Evolutionary conservation across 2,329 filamentous ascomycete genomes (phyloP).

Genomic region (Diaporthe destruens): DNA sequence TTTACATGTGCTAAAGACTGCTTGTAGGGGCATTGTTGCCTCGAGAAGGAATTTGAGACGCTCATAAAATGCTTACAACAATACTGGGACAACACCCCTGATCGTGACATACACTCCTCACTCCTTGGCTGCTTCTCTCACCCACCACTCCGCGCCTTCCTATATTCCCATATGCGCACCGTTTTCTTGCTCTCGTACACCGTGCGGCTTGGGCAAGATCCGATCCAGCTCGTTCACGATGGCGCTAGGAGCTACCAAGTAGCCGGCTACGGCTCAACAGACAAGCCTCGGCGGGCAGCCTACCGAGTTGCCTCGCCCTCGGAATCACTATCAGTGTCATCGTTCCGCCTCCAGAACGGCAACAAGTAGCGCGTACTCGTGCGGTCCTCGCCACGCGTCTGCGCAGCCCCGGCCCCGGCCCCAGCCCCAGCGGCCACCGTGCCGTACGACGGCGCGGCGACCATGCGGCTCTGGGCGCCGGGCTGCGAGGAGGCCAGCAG

Average conservation of each 20-base stretch:
- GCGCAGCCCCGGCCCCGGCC: neutral
- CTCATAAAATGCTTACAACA: neutral
- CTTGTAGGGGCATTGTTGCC: too few species aligned
- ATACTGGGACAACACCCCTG: neutral
- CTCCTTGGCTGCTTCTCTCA: neutral
- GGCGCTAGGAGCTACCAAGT: neutral
- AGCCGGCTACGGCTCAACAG: neutral
- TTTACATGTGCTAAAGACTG: neutral
- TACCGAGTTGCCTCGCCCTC: constrained; percentile 12
- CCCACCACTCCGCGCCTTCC: neutral
- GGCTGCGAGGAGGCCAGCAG: constrained; percentile 39
- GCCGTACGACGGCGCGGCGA: constrained; percentile 23
- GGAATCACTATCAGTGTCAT: constrained; percentile 38
- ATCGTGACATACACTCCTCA: neutral
- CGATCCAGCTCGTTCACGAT: too few species aligned
- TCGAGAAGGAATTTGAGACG: neutral
- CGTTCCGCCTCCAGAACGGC: constrained; percentile 40
- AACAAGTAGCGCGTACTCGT: constrained; percentile 27
- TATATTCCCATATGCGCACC: neutral
- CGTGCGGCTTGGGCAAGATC: neutral
- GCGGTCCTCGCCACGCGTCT: neutral
- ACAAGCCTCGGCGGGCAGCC: neutral
- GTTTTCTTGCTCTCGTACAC: neutral
- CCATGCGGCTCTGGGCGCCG: constrained; percentile 27
- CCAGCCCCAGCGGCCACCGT: constrained; percentile 16